Percentiles rank a stretch among this genome's conserved stretches.
These are phyloP conservation scores for Lipomyces anomalus DNA, from an alignment of 805 yeast species.

Conservation along the genomic window DNA sequence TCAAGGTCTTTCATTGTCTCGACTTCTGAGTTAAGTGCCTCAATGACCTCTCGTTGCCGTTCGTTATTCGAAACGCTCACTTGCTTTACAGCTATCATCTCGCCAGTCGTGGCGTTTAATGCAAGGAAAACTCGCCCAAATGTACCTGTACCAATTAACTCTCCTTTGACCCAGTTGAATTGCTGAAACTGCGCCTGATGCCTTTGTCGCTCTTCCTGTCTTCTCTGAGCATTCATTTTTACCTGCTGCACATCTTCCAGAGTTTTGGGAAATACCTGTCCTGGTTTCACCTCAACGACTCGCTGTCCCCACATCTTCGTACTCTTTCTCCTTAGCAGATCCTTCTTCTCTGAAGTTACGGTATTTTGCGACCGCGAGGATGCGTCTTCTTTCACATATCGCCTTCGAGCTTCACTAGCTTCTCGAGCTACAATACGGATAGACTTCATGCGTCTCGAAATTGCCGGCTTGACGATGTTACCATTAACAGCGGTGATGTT, in stretches of 20 bases:
- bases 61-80: conserved; percentile 58
- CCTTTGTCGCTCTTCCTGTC: conserved; percentile 60
- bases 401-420: conserved; percentile 52
- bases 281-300: conserved; percentile 82
- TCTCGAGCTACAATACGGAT: conserved; percentile 91
- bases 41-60: conserved; percentile 54
- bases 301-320: conserved; percentile 98
- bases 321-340: conserved; percentile 60
- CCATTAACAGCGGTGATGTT: background rate
- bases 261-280: conserved; percentile 22
- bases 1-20: conserved; percentile 90
- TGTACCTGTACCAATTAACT: conserved; percentile 91
- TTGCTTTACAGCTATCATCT: conserved; percentile 97
- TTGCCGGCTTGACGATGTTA: background rate
- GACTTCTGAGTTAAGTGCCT: conserved; percentile 83
- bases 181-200: conserved; percentile 52
- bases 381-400: conserved; percentile 25
- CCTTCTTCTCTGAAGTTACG: conserved; percentile 12
- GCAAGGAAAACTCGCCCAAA: conserved; percentile 93
- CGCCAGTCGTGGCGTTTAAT: conserved; percentile 92
- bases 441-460: conserved; percentile 63
- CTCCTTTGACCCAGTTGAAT: conserved; percentile 98
- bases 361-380: conserved; percentile 11
- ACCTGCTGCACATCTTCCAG: conserved; percentile 13
- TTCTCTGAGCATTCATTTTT: conserved; percentile 36